phyloP scores from a whole-genome alignment of 2,329 filamentous ascomycete species.

The Ophiosphaerella narmari region DNA sequence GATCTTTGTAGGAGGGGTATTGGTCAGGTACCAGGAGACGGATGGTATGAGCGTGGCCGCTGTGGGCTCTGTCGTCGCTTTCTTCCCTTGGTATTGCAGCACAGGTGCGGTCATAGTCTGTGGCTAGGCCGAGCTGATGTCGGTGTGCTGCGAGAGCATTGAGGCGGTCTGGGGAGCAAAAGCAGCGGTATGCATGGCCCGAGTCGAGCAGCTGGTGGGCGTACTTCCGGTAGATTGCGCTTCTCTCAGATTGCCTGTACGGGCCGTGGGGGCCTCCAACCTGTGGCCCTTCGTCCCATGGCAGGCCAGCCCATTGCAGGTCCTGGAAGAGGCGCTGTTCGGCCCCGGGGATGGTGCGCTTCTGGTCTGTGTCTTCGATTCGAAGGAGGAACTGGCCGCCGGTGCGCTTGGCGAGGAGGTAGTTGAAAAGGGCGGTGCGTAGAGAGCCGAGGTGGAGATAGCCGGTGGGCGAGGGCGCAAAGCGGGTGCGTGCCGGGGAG shows the following conservation, averaged over 20 bases:
- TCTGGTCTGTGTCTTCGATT: conserved; percentile 94
- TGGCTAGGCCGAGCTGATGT: conserved; percentile 62
- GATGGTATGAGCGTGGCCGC: conserved; percentile 75
- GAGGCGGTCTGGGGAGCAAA: conserved; percentile 77
- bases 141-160: conserved; percentile 67
- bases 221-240: conserved; percentile 72
- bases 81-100: conserved; percentile 67
- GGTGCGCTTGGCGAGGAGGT: conserved; percentile 83
- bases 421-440: conserved; percentile 94
- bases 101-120: conserved; percentile 75
- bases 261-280: conserved; percentile 81
- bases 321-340: conserved; percentile 79
- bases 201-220: conserved; percentile 69
- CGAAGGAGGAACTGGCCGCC: conserved; percentile 88
- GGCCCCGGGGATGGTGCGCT: conserved; percentile 78
- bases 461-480: conserved; percentile 94
- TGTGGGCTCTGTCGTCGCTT: conserved; percentile 70
- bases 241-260: conserved; percentile 85
- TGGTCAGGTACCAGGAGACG: conserved; percentile 69
- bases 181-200: conserved; percentile 87
- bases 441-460: conserved; percentile 91
- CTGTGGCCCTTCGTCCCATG: conserved; percentile 93
- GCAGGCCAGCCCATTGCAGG: conserved; percentile 82
- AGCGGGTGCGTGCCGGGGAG: conserved; percentile 68
- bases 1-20: conserved; percentile 71